phyloP scores from a whole-genome alignment of 257 asterid species.

The Gentiana macrophylla region DNA sequence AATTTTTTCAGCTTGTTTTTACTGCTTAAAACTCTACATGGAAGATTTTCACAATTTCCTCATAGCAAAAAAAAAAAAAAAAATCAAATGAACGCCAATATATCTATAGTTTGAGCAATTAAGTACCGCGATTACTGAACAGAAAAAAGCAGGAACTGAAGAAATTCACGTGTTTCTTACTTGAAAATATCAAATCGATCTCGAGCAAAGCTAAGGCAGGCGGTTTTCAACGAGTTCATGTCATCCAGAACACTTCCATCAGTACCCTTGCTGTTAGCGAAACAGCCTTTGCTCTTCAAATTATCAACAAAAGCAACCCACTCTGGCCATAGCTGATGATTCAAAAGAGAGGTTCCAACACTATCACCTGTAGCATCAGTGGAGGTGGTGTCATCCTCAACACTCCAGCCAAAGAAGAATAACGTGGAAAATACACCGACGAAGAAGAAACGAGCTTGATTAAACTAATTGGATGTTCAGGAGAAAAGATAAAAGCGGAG shows the following conservation, averaged over 20 bases:
- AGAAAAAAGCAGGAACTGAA: neutral
- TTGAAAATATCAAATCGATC: conserved; percentile 75
- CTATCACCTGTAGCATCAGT: conserved; percentile 9
- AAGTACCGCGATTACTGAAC: neutral
- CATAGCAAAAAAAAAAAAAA: neutral
- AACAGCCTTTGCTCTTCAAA: conserved; percentile 59
- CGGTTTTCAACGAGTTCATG: conserved; percentile 48
- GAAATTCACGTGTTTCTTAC: conserved; percentile 23
- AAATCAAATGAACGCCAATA: neutral
- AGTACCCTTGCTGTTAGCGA: conserved; percentile 17
- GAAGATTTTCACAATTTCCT: too few species aligned
- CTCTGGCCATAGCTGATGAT: conserved; percentile 85
- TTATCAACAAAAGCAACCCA: conserved; percentile 73
- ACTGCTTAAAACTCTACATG: too few species aligned
- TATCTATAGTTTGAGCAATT: neutral
- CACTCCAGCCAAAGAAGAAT: conserved; percentile 32
- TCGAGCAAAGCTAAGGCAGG: conserved; percentile 71
- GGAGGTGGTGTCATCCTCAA: conserved; percentile 13
- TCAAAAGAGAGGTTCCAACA: conserved; percentile 8
- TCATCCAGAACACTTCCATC: conserved; percentile 33
- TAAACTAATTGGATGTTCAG: conserved; percentile 15
- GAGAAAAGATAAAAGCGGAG: conserved; percentile 8
- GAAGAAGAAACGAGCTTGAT: conserved; percentile 10
- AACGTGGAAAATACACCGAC: conserved; percentile 28
- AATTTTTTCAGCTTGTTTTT: too few species aligned